Evolutionary conservation across 768 basidiomycete genomes (phyloP), one percentile per base, ranked within the genome.

Genomic region (Lactarius tabidus): DNA sequence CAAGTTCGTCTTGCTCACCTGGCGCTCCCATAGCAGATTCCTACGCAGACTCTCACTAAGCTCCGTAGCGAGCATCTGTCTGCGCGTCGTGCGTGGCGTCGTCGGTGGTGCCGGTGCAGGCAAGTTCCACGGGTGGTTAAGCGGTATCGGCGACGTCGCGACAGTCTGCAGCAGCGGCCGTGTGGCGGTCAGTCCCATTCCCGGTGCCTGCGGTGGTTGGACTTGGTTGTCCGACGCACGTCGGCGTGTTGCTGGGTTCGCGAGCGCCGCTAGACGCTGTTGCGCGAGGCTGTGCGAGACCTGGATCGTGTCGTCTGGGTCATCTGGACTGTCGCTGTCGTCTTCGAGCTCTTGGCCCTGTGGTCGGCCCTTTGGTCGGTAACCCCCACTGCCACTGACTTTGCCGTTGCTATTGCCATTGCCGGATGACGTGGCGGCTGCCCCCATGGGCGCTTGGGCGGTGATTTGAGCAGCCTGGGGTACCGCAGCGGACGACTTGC

Each of bases 1-100:
- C 48, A 81, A 75, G 64, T 82, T 84, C 18, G 77, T 79, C 66
- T 78, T 79, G 73, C 84, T 84, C 67, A 88, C 82, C 67, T 89
- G 86, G 17, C 89, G 81, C 69, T 88, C 90, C 91, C 91, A 93
- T 6, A 95, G 76, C 63, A 95, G 73, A 70, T 94, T 90, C 54
- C 89, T 79, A 26, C 94, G 80, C 67, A 96, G 76, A 64, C 87
- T 89, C 76, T 96, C 94, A 36, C 89, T 88, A 72, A 96, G 79
- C 75, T 96, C 94, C 5, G 87, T 89, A 62, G 86, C 81, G 54
- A 95, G 80, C 91, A 95, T 95, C 69, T 84, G 82, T 57, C 91
- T 80, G 2, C 94, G 83, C 3, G 92, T 94, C 51, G 94, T 93
- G 39, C 90, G 85, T 0, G 94, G 94, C 1, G 91, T 92, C 69